A percentile compares a stretch with the other conserved stretches of the same genome.
Evolutionary conservation across 176 grass and related monocot species (phyloP).

Genomic region (Chloris gayana): DNA sequence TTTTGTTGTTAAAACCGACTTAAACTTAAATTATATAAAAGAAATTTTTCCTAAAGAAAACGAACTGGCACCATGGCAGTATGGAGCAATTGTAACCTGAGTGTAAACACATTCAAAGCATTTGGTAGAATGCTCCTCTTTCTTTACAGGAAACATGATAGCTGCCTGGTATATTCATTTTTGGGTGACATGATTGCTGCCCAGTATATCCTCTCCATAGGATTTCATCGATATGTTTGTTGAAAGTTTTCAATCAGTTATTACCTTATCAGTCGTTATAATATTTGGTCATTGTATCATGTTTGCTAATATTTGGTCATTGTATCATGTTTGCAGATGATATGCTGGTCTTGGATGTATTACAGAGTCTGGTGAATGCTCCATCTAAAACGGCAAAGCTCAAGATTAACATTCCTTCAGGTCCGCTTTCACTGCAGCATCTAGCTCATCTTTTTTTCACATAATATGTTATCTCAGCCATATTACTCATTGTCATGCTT

Average conservation of each 20-base stretch:
- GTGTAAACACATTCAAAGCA: constrained; percentile 3
- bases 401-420: constrained; percentile 41
- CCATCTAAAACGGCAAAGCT: constrained; percentile 36
- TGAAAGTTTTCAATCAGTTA: not conserved
- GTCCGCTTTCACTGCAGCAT: constrained; percentile 33
- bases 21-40: not conserved
- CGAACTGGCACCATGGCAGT: not conserved
- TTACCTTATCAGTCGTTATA: not conserved
- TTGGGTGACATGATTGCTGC: constrained; percentile 6
- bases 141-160: constrained; percentile 1
- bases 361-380: constrained; percentile 54
- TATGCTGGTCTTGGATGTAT: constrained; percentile 53
- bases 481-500: constrained; percentile 24
- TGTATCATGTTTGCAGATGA: constrained; percentile 53
- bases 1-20: not conserved
- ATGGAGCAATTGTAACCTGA: not conserved
- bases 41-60: not conserved
- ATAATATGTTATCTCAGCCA: constrained; percentile 14
- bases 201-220: not conserved
- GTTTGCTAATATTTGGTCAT: constrained; percentile 2
- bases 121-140: constrained; percentile 16
- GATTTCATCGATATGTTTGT: constrained; percentile 13
- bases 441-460: constrained; percentile 20
- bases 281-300: too few relatives aligned
- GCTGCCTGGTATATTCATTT: constrained; percentile 23